Evolutionary conservation across 179 eudicot species (phyloP), one percentile per base, ranked within the genome.

Genomic region (Silene noctiflora): DNA sequence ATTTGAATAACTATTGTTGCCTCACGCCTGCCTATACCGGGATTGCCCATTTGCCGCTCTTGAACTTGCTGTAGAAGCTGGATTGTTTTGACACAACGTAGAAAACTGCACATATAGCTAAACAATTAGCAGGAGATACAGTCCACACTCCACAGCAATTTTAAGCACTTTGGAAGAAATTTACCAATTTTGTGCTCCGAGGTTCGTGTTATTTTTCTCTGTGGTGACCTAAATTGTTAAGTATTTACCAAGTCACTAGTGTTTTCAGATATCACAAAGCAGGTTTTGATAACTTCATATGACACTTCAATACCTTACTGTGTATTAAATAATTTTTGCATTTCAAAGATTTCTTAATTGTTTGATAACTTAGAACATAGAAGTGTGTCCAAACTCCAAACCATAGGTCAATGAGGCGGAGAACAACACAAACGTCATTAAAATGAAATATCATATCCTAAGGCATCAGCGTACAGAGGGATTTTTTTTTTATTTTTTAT

Each of bases 11-110:
- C 22, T 76, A 42, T 68, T 75, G 62, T 82, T n/a, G n/a, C n/a
- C n/a, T n/a, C n/a, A n/a, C 70, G 76, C 17, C 55, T 55, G 62
- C 70, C 58, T 76, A 71, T 33, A 76, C 61, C 31, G 96, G 96
- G 66, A 75, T 80, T 76, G 84, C 46, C 98, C 94, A 94, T 21
- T 85, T 88, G 59, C 98, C 97, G 63, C 91, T 76, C 84, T 82
- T 92, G 84, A 94, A 94, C 67, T 86, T 88, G 53, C 77, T 79
- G 76, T 92, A 94, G 84, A 89, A 92, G 86, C 86, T 77, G 21
- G 96, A 87, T 46, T 53, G 81, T 75, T 75, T 90, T 10, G 98
- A 94, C 65, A 92, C 93, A 14, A 88, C 83, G 44, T 81, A 92
- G 81, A 94, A 92, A 69, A 94, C 97, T 94, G 90, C 86, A 88